Conservation (phyloP, 345 rosid genomes). For the sweet orange (Citrus sinensis) region DNA sequence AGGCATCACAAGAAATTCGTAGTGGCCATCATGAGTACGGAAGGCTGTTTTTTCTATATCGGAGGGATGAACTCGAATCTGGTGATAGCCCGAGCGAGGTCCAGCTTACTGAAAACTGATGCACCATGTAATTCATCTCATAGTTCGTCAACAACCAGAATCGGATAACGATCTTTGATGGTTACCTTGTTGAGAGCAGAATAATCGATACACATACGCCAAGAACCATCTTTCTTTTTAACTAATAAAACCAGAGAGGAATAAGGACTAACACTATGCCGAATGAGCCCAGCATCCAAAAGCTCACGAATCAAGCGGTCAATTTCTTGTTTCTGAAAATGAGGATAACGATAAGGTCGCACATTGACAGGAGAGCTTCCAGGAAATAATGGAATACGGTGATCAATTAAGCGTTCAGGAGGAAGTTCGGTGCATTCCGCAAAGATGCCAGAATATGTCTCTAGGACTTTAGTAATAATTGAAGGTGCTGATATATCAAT, state of each 20-base stretch:
- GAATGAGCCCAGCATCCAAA: not conserved
- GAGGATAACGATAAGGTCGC: not conserved
- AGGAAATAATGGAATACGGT: not conserved
- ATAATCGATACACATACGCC: not conserved
- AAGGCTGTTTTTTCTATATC: not conserved
- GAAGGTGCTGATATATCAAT: not conserved
- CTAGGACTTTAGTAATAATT: not conserved
- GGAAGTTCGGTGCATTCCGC: rapidly evolving
- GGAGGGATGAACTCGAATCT: not conserved
- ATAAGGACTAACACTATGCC: not conserved
- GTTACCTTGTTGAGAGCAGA: not conserved
- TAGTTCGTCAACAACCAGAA: not conserved
- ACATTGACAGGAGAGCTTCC: not conserved
- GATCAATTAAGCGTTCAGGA: not conserved
- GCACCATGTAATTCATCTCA: not conserved
- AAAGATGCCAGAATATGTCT: not conserved
- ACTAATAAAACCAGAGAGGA: not conserved
- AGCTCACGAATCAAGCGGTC: not conserved
- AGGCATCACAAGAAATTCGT: not conserved
- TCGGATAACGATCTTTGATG: not conserved
- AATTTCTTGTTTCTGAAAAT: not conserved
- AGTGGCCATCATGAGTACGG: not conserved
- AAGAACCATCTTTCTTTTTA: not conserved
- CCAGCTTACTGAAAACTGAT: not conserved
- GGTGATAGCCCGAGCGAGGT: not conserved